These are phyloP conservation scores for Russula sp. DNA, from an alignment of 768 basidiomycete genomes.

Conservation along the genomic window DNA sequence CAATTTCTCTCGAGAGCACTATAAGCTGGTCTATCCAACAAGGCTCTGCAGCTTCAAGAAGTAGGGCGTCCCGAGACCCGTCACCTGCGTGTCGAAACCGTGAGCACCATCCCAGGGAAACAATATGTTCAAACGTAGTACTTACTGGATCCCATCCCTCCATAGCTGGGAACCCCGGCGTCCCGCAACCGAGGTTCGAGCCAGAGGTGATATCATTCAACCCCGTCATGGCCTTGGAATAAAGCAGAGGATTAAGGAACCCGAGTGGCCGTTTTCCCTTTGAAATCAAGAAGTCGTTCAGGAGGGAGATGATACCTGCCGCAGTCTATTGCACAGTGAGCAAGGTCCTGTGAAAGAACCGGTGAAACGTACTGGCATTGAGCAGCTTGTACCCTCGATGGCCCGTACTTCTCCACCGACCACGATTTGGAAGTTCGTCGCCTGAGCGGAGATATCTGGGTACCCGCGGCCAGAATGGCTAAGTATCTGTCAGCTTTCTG, in stretches of 20 bases:
- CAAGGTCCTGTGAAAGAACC: not conserved
- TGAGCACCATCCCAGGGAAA: not conserved
- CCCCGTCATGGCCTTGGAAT: slow-evolving; percentile 24
- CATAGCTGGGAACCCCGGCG: slow-evolving; percentile 33
- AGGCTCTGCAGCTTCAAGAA: slow-evolving; percentile 27
- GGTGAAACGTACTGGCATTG: slow-evolving; percentile 26
- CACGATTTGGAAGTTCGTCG: too few relatives aligned
- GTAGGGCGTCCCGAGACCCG: slow-evolving; percentile 29
- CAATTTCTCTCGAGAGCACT: not conserved
- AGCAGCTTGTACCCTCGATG: slow-evolving; percentile 40
- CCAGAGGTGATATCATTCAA: slow-evolving; percentile 50
- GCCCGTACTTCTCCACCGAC: slow-evolving; percentile 36
- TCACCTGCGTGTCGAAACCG: slow-evolving; percentile 13
- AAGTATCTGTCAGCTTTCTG: not conserved
- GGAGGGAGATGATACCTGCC: slow-evolving; percentile 31
- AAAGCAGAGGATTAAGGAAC: slow-evolving; percentile 33
- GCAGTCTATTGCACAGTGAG: slow-evolving; percentile 18
- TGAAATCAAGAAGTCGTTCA: slow-evolving; percentile 33
- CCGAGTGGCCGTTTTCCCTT: slow-evolving; percentile 26
- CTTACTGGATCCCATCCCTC: slow-evolving; percentile 21
- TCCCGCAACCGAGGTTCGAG: slow-evolving; percentile 57
- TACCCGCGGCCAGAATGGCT: slow-evolving; percentile 29
- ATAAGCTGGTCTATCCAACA: slow-evolving; percentile 12
- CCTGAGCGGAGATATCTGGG: slow-evolving; percentile 38
- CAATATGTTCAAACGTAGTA: too few relatives aligned